Conservation (phyloP, 768 basidiomycete species). For the Suillus weaverae region DNA sequence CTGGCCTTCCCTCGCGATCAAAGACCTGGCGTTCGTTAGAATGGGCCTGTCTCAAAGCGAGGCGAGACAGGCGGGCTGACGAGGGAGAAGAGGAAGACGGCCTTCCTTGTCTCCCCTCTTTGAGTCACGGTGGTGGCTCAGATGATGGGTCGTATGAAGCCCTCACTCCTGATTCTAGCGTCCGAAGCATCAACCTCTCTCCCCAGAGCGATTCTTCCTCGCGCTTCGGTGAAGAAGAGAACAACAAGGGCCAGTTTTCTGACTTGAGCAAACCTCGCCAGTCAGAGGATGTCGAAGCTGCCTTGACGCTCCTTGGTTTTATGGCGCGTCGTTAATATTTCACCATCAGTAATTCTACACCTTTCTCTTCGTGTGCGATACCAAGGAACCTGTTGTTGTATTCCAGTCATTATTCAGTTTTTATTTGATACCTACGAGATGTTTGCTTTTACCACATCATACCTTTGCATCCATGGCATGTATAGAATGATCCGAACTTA, state of each 20-base stretch:
- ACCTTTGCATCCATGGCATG: slow-evolving; percentile 1
- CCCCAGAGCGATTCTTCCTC: slow-evolving; percentile 5
- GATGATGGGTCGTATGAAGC: slow-evolving; percentile 17
- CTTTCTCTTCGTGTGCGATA: neutral
- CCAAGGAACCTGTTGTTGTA: slow-evolving; percentile 15
- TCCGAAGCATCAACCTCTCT: slow-evolving; percentile 8
- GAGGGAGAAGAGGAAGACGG: slow-evolving; percentile 18
- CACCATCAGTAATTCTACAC: neutral
- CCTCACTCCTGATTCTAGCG: slow-evolving; percentile 17
- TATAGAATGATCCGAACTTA: neutral
- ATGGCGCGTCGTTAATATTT: slow-evolving; percentile 20
- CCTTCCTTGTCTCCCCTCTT: slow-evolving; percentile 11
- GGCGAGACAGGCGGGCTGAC: slow-evolving; percentile 29
- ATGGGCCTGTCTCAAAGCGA: slow-evolving; percentile 66
- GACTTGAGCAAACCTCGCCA: slow-evolving; percentile 14
- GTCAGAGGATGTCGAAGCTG: slow-evolving; percentile 37
- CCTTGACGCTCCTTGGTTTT: slow-evolving; percentile 37
- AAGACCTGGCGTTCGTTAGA: slow-evolving; percentile 60
- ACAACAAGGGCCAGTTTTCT: slow-evolving; percentile 5
- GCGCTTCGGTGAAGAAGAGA: neutral
- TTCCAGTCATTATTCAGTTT: slow-evolving; percentile 29
- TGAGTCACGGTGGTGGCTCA: slow-evolving; percentile 7
- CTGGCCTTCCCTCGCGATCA: slow-evolving; percentile 28
- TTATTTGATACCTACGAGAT: slow-evolving; percentile 21
- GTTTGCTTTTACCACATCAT: slow-evolving; percentile 13